Evolutionary conservation across 805 yeast species (phyloP).

Genomic region (Debaryomyces prosopidis): DNA sequence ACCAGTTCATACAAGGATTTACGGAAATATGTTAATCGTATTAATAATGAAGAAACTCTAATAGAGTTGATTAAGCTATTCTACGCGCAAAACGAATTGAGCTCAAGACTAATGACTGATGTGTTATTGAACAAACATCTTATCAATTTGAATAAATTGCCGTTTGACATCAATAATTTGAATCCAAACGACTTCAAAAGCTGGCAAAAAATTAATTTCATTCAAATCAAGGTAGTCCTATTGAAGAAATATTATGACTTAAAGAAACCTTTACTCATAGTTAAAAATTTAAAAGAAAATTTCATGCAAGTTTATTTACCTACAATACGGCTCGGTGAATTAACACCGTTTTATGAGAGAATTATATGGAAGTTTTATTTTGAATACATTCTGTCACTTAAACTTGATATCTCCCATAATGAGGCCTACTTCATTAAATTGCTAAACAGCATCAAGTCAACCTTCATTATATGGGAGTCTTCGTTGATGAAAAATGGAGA

Average conservation of each 20-base stretch:
- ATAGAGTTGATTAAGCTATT: conserved; percentile 22
- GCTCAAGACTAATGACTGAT: conserved; percentile 23
- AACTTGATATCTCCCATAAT: conserved; percentile 10
- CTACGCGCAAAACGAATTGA: conserved; percentile 25
- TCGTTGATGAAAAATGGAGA: conserved; percentile 16
- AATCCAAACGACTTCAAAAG: conserved; percentile 9
- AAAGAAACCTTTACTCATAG: conserved; percentile 30
- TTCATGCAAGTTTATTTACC: conserved; percentile 26
- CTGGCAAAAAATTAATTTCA: conserved; percentile 21
- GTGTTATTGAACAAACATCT: conserved; percentile 28
- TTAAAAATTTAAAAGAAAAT: conserved; percentile 28
- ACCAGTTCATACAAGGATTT: conserved; percentile 7
- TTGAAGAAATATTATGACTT: conserved; percentile 38
- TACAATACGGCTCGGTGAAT: conserved; percentile 16
- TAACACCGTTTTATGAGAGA: conserved; percentile 40
- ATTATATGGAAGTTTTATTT: conserved; percentile 43
- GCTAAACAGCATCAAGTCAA: conserved; percentile 22
- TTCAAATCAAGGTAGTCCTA: conserved; percentile 30
- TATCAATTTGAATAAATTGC: conserved; percentile 16
- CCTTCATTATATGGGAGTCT: conserved; percentile 41
- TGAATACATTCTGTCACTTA: conserved; percentile 23
- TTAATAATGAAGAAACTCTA: conserved; percentile 18
- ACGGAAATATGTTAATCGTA: conserved; percentile 17
- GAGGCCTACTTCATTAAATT: conserved; percentile 22
- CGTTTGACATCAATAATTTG: conserved; percentile 13